A percentile compares a stretch with the other conserved stretches of the same genome.
Conservation (phyloP, 148 eudicot species). For the Fagopyrum homotropicum region DNA sequence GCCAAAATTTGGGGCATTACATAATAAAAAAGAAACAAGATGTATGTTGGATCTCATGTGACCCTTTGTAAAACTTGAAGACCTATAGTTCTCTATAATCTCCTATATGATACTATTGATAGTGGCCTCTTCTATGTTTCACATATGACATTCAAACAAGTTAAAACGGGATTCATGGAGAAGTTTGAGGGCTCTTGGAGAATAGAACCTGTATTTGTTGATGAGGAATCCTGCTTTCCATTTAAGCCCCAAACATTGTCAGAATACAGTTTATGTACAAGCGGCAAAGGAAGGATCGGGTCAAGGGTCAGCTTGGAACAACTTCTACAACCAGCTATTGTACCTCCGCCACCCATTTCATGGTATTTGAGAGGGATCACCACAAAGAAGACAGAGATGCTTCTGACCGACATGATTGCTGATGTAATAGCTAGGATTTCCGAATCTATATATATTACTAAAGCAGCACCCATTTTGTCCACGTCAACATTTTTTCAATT, state of each 20-base stretch:
- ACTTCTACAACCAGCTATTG: conserved; percentile 68
- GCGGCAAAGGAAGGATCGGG: conserved; percentile 75
- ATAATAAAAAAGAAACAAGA: not conserved
- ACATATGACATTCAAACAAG: conserved; percentile 89
- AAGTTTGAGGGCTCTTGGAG: conserved; percentile 92
- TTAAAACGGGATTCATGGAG: conserved; percentile 81
- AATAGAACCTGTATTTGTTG: conserved; percentile 71
- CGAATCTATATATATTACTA: too few relatives aligned
- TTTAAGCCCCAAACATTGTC: conserved; percentile 45
- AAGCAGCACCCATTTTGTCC: too few relatives aligned
- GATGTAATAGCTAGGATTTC: conserved; percentile 18
- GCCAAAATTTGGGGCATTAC: too few relatives aligned
- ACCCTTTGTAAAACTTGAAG: not conserved
- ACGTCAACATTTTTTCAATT: too few relatives aligned
- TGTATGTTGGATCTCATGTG: not conserved
- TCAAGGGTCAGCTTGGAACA: conserved; percentile 76
- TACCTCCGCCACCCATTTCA: conserved; percentile 94
- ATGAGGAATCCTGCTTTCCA: conserved; percentile 63
- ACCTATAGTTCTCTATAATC: not conserved
- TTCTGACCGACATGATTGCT: conserved; percentile 55
- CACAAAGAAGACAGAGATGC: conserved; percentile 67
- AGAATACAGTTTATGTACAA: conserved; percentile 53
- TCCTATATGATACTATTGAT: not conserved
- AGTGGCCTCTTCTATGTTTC: not conserved
- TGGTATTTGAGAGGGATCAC: conserved; percentile 96